phyloP scores from a whole-genome alignment of 345 rosid species.

The Arabis hirsuta region DNA sequence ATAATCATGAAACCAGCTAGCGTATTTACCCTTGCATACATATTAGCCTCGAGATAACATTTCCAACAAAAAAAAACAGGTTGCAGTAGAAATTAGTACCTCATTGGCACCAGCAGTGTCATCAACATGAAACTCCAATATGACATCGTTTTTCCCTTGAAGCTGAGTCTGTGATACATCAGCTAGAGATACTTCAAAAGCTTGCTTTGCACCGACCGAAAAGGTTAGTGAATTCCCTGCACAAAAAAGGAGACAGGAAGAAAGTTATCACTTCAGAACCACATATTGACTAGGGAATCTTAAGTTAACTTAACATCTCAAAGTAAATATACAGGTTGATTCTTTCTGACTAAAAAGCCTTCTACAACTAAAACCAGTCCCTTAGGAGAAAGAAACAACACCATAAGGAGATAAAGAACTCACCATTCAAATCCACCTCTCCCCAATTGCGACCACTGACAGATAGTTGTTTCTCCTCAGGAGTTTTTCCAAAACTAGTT shows the following conservation, averaged over 20 bases:
- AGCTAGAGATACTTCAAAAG: constrained; percentile 89
- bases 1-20: constrained; percentile 8
- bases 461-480: constrained; percentile 90
- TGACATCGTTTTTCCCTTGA: constrained; percentile 92
- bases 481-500: constrained; percentile 65
- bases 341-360: not conserved
- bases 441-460: constrained; percentile 98
- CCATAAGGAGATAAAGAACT: constrained; percentile 19
- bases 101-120: constrained; percentile 98
- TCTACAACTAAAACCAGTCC: not conserved
- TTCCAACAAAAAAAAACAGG: not conserved
- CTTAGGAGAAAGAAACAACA: not conserved
- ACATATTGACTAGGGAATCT: not conserved
- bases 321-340: not conserved
- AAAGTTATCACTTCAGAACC: not conserved
- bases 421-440: constrained; percentile 89
- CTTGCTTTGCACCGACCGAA: constrained; percentile 82
- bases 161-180: constrained; percentile 92
- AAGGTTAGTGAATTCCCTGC: constrained; percentile 89
- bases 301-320: not conserved
- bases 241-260: constrained; percentile 23
- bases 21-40: not conserved
- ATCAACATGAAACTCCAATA: constrained; percentile 96
- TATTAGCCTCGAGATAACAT: constrained; percentile 7
- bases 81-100: constrained; percentile 46